Conservation (phyloP, 768 basidiomycete genomes). For the Rhizopogon vulgaris region DNA sequence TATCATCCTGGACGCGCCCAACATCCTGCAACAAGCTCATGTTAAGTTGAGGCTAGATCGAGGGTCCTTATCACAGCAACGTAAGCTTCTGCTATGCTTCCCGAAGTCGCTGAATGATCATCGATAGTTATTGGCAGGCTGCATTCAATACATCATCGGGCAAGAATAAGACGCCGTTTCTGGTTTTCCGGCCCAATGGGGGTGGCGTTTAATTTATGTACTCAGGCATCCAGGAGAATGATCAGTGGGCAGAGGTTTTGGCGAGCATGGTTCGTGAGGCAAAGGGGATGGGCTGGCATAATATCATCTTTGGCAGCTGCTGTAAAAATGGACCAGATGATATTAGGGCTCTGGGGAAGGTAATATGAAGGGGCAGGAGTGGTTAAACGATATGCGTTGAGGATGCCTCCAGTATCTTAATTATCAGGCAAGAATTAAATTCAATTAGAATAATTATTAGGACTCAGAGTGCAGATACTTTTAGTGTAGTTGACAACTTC, state of each 20-base stretch:
- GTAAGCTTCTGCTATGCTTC: slow-evolving; percentile 28
- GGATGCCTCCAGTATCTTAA: no score
- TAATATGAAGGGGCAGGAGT: neutral
- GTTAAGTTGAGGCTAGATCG: no score
- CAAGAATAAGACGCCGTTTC: slow-evolving; percentile 35
- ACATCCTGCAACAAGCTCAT: no score
- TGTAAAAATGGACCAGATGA: slow-evolving; percentile 55
- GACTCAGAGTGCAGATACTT: no score
- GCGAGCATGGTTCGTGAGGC: slow-evolving; percentile 16
- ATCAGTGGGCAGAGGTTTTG: slow-evolving; percentile 33
- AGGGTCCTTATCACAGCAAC: slow-evolving; percentile 65
- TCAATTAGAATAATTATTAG: no score
- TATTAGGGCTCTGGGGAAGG: slow-evolving; percentile 25
- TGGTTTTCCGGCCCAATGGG: slow-evolving; percentile 72
- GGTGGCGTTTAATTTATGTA: slow-evolving; percentile 48
- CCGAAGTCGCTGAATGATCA: neutral
- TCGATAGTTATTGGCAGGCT: slow-evolving; percentile 61
- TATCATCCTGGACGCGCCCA: no score
- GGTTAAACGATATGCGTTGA: neutral
- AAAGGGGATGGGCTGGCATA: slow-evolving; percentile 33
- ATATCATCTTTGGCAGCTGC: slow-evolving; percentile 63
- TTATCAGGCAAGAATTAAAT: no score
- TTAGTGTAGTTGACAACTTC: no score
- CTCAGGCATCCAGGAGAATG: slow-evolving; percentile 36
- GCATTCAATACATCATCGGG: slow-evolving; percentile 45